Conservation (phyloP, 2,329 filamentous ascomycete species). For the Stemphylium beticola region DNA sequence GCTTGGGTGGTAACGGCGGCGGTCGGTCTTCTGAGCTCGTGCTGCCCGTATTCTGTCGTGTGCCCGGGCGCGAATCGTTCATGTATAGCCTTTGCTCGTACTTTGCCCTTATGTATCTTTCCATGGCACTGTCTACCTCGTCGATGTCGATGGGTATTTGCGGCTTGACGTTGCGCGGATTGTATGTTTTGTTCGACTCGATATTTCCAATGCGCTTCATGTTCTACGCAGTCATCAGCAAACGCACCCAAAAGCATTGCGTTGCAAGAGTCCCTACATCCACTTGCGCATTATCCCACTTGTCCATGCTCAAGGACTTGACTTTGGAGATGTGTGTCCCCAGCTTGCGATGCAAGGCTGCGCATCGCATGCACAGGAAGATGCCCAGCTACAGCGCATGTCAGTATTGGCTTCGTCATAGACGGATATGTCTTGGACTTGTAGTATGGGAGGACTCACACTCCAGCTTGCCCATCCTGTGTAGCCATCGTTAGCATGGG, state of each 20-base stretch:
- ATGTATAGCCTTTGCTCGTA: constrained; percentile 72
- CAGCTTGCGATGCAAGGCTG: constrained; percentile 90
- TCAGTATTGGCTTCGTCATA: constrained; percentile 18
- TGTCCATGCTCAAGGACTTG: constrained; percentile 98
- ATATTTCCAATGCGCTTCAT: constrained; percentile 94
- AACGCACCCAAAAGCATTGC: neutral
- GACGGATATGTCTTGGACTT: neutral
- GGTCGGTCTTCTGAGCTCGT: constrained; percentile 63
- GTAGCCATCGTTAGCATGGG: constrained; percentile 39
- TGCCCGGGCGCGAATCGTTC: constrained; percentile 47
- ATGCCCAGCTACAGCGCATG: constrained; percentile 73
- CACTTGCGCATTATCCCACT: constrained; percentile 93
- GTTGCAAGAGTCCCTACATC: constrained; percentile 68
- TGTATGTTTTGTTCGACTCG: constrained; percentile 86
- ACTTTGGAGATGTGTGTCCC: constrained; percentile 98
- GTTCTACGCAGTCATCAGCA: constrained; percentile 62
- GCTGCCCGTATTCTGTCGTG: constrained; percentile 63
- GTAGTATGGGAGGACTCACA: constrained; percentile 60
- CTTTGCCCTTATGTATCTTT: constrained; percentile 92
- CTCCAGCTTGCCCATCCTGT: constrained; percentile 96
- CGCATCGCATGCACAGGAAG: constrained; percentile 98
- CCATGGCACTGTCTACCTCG: constrained; percentile 92
- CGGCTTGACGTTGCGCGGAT: constrained; percentile 81
- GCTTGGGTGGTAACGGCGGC: constrained; percentile 66
- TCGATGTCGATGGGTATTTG: constrained; percentile 88